Evolutionary conservation across 2,329 filamentous ascomycete species (phyloP).

Genomic region (Albifimbria verrucaria): DNA sequence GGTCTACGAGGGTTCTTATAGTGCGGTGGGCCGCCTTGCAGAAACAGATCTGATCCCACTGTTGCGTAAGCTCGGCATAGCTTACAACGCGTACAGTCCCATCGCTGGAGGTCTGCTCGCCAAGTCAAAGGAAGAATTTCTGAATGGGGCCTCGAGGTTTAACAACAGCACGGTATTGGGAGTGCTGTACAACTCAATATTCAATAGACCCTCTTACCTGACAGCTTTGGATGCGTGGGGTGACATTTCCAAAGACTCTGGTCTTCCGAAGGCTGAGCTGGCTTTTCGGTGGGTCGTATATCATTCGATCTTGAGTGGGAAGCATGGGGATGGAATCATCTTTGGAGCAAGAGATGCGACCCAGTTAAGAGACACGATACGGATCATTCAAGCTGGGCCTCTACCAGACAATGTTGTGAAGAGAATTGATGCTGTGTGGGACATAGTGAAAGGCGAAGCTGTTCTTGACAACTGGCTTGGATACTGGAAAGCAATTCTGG

Average conservation of each 20-base stretch:
- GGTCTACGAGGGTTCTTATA: slow-evolving; percentile 43
- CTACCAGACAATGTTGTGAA: slow-evolving; percentile 8
- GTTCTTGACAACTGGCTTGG: slow-evolving; percentile 2
- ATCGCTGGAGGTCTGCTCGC: slow-evolving; percentile 31
- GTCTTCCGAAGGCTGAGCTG: slow-evolving; percentile 5
- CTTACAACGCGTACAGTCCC: slow-evolving; percentile 36
- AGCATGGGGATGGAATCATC: slow-evolving; percentile 4
- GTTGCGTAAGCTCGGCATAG: slow-evolving; percentile 31
- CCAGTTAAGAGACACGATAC: slow-evolving; percentile 6
- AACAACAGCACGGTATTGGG: background rate
- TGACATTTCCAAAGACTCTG: background rate
- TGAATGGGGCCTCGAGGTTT: background rate
- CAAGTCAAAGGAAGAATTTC: background rate
- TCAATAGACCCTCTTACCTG: slow-evolving; percentile 4
- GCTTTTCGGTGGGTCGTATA: slow-evolving; percentile 8
- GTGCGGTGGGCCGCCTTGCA: slow-evolving; percentile 31
- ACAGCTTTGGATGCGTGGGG: slow-evolving; percentile 3
- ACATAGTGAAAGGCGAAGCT: slow-evolving; percentile 7
- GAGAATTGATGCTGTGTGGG: slow-evolving; percentile 11
- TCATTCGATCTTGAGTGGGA: slow-evolving; percentile 3
- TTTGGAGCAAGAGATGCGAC: slow-evolving; percentile 4
- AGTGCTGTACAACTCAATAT: slow-evolving; percentile 3
- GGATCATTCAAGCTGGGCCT: slow-evolving; percentile 6
- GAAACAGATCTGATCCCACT: slow-evolving; percentile 37
- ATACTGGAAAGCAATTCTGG: background rate